These are phyloP conservation scores for Klebsormidium nitens DNA, from an alignment of 139 green algal species.

Conservation along the genomic window DNA sequence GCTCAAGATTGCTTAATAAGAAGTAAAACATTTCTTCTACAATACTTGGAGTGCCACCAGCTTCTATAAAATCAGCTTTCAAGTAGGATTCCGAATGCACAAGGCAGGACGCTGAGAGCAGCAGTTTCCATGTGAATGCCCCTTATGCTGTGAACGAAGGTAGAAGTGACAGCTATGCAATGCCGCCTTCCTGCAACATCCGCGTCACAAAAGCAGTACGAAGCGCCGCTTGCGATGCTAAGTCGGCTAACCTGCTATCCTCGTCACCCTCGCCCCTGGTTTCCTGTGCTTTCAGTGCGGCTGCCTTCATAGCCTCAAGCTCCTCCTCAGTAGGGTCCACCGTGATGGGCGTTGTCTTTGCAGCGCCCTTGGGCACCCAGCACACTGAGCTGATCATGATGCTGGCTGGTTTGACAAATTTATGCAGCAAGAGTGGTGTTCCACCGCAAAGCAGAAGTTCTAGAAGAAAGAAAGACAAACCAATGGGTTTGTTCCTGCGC, in stretches of 20 bases:
- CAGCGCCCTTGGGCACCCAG: conserved; percentile 31
- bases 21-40: too few species aligned
- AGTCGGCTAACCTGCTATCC: neutral
- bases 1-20: too few species aligned
- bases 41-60: too few species aligned
- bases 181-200: neutral
- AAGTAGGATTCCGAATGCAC: too few species aligned
- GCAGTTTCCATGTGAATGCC: neutral
- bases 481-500: too few species aligned
- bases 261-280: neutral
- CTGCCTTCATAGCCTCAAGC: conserved; percentile 6
- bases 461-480: too few species aligned
- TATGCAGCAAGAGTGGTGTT: too few species aligned
- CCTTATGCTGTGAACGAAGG: neutral
- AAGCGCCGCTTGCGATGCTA: neutral
- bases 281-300: neutral
- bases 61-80: too few species aligned
- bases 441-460: too few species aligned
- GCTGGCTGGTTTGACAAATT: too few species aligned
- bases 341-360: conserved; percentile 16
- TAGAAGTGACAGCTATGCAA: neutral
- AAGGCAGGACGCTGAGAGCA: too few species aligned
- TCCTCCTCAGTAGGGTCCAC: conserved; percentile 26
- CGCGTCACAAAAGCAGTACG: too few species aligned
- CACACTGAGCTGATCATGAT: conserved; percentile 37